Percentiles rank a stretch among this genome's conserved stretches.
phyloP scores from a whole-genome alignment of 495 filamentous ascomycete species.

The Filosporella fistucella region DNA sequence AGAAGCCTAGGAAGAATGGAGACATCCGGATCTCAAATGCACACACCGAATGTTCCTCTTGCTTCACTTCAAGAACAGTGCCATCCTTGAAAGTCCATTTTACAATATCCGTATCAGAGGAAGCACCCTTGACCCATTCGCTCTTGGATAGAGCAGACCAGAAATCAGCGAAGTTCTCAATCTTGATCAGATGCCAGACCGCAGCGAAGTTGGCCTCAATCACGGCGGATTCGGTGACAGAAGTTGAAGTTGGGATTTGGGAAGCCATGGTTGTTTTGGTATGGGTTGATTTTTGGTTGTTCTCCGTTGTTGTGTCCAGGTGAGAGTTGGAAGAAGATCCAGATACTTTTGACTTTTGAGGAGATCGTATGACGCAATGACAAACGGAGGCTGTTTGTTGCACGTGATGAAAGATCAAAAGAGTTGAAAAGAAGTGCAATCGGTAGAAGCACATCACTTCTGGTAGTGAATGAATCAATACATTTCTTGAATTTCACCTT shows the following conservation, averaged over 20 bases:
- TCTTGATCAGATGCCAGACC: slow-evolving; percentile 68
- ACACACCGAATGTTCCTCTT: slow-evolving; percentile 63
- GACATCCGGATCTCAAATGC: neutral
- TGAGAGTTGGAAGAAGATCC: no score
- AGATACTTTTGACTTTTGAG: no score
- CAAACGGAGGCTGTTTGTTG: no score
- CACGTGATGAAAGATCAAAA: no score
- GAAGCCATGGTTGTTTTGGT: slow-evolving; percentile 26
- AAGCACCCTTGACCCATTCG: slow-evolving; percentile 53
- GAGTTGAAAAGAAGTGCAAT: no score
- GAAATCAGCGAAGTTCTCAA: slow-evolving; percentile 55
- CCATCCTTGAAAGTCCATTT: slow-evolving; percentile 64
- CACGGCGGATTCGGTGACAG: slow-evolving; percentile 58
- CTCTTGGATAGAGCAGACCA: slow-evolving; percentile 51
- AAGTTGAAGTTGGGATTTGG: slow-evolving; percentile 58
- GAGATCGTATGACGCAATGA: no score
- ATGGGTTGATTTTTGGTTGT: no score
- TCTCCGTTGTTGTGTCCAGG: no score
- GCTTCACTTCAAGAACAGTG: slow-evolving; percentile 59
- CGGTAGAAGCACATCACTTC: no score
- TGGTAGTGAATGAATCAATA: no score
- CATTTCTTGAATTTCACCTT: no score
- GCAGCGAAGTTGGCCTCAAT: slow-evolving; percentile 55
- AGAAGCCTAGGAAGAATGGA: neutral
- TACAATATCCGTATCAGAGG: slow-evolving; percentile 56